Evolutionary conservation across 768 basidiomycete species (phyloP).

Genomic region (Lentinula guzmanii): DNA sequence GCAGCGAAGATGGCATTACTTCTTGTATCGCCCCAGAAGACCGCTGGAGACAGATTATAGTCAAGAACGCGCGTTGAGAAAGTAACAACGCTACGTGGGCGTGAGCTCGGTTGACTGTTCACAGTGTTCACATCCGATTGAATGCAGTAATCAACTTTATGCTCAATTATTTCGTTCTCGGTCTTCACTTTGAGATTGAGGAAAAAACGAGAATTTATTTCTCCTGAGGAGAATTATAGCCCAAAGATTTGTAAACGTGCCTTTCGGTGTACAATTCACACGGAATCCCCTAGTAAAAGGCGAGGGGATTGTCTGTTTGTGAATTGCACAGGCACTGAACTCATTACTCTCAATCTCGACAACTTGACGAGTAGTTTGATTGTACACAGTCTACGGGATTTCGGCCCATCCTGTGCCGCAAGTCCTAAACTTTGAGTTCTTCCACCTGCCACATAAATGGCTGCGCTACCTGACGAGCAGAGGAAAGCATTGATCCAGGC

Average conservation of each 20-base stretch:
- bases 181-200: too few species aligned
- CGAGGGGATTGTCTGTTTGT: conserved; percentile 51
- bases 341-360: not conserved
- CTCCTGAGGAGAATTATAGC: not conserved
- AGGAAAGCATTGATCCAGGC: conserved; percentile 45
- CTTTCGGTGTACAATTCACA: conserved; percentile 14
- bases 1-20: too few species aligned
- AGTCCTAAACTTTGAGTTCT: not conserved
- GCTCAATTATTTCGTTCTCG: too few species aligned
- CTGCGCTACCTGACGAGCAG: conserved; percentile 11
- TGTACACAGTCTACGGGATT: not conserved
- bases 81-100: too few species aligned
- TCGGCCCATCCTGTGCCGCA: not conserved
- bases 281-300: conserved; percentile 56
- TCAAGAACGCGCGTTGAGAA: too few species aligned
- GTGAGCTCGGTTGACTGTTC: too few species aligned
- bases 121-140: too few species aligned
- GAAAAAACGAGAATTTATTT: not conserved
- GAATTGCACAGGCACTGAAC: conserved; percentile 33
- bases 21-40: too few species aligned
- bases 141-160: too few species aligned
- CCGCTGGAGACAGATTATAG: too few species aligned
- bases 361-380: not conserved
- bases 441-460: too few species aligned
- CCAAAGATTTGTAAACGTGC: not conserved